A percentile compares a stretch with the other conserved stretches of the same genome.
These are phyloP conservation scores for Aspergillus sp. DNA, from an alignment of 2,329 filamentous ascomycete species.

Conservation along the genomic window DNA sequence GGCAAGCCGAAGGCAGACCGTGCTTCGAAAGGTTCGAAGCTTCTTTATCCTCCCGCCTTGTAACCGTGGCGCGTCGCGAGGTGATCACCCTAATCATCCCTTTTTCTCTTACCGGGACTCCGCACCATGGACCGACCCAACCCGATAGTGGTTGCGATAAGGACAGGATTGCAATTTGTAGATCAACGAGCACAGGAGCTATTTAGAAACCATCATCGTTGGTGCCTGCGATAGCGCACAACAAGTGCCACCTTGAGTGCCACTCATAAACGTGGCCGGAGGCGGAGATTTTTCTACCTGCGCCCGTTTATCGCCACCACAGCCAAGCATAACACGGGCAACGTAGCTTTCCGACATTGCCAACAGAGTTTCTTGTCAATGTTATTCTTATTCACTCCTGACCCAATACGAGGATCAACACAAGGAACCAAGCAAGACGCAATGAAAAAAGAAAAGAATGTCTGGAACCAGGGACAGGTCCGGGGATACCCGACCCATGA, in stretches of 20 bases:
- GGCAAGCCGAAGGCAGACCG: not conserved
- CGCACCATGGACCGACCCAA: not conserved
- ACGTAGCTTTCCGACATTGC: too few species aligned
- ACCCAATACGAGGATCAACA: not conserved
- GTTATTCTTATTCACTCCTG: not conserved
- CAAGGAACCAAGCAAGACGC: not conserved
- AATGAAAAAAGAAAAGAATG: not conserved
- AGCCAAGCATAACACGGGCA: not conserved
- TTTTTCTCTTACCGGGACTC: not conserved
- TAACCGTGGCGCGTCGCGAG: not conserved
- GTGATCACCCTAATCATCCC: not conserved
- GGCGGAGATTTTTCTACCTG: not conserved
- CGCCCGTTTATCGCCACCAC: not conserved
- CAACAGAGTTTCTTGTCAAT: not conserved
- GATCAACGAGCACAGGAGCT: not conserved
- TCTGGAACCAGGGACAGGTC: not conserved
- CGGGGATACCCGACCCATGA: not conserved
- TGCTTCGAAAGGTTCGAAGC: not conserved
- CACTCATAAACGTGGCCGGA: too few species aligned
- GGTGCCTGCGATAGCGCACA: not conserved
- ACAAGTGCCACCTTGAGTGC: not conserved
- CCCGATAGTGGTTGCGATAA: not conserved
- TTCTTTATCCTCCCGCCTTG: constrained; percentile 3
- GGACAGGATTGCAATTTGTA: not conserved
- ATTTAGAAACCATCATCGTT: not conserved